phyloP scores from a whole-genome alignment of 768 basidiomycete genomes.

The Lactifluus subvellereus region DNA sequence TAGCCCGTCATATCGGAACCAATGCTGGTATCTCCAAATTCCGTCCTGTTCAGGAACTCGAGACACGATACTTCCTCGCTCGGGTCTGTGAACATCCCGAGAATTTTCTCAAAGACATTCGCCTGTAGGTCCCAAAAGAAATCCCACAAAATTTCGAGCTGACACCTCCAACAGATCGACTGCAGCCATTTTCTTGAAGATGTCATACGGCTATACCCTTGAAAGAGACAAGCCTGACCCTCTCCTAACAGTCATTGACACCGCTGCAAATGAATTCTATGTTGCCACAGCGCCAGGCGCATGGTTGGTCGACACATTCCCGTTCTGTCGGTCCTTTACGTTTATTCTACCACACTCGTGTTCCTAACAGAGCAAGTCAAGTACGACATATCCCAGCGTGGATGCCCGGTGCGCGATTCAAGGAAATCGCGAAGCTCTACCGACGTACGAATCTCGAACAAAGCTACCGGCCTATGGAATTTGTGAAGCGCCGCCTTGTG shows the following conservation, averaged over 20 bases:
- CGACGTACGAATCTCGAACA: slow-evolving; percentile 12
- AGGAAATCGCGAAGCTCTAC: slow-evolving; percentile 12
- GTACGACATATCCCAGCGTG: slow-evolving; percentile 23
- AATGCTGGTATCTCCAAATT: not conserved
- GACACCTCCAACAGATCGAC: not conserved
- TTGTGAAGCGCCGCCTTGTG: slow-evolving; percentile 24
- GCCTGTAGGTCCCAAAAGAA: not conserved
- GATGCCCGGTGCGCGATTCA: slow-evolving; percentile 26
- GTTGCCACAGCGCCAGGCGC: slow-evolving; percentile 7
- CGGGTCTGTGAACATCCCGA: slow-evolving; percentile 8
- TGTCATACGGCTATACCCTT: slow-evolving; percentile 11
- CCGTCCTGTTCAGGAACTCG: slow-evolving; percentile 7
- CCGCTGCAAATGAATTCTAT: slow-evolving; percentile 15
- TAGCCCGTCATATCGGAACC: slow-evolving; percentile 16
- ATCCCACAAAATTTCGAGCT: not conserved
- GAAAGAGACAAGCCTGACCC: slow-evolving; percentile 11
- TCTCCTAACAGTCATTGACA: slow-evolving; percentile 8
- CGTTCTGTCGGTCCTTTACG: not conserved
- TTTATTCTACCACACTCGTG: not conserved
- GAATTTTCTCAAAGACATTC: slow-evolving; percentile 3
- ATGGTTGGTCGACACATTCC: slow-evolving; percentile 14
- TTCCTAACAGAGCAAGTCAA: not conserved
- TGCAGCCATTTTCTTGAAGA: slow-evolving; percentile 14
- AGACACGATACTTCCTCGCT: slow-evolving; percentile 6
- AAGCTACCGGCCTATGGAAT: slow-evolving; percentile 17